Percentiles rank a stretch among this genome's conserved stretches.
Conservation (phyloP, 192 early-diverging fungal genomes). For the Coemansia sp. region DNA sequence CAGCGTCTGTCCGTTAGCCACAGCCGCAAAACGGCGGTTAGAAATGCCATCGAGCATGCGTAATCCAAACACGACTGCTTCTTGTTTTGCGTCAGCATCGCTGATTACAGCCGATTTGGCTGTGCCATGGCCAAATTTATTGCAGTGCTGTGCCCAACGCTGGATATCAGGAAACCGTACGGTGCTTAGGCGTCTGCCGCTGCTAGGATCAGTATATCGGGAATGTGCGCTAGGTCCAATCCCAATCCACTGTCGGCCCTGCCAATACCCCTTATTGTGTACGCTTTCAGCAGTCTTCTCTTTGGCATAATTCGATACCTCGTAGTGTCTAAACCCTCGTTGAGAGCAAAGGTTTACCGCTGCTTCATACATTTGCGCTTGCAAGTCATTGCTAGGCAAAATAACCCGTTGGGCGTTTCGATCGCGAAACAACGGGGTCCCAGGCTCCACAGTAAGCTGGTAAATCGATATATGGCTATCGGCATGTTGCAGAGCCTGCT, state of each 20-base stretch:
- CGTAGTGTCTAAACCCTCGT: constrained; percentile 51
- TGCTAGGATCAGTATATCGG: constrained; percentile 34
- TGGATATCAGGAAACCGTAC: constrained; percentile 31
- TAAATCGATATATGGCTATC: constrained; percentile 55
- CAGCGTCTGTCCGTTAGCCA: constrained; percentile 20
- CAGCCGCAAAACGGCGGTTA: constrained; percentile 11
- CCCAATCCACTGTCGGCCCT: constrained; percentile 55
- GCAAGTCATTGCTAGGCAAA: constrained; percentile 25
- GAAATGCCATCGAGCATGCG: constrained; percentile 49
- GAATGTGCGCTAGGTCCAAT: constrained; percentile 62
- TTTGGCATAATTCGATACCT: constrained; percentile 55
- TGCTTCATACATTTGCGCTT: constrained; percentile 48
- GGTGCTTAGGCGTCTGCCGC: constrained; percentile 14
- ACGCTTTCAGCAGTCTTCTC: constrained; percentile 15
- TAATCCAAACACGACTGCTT: constrained; percentile 52
- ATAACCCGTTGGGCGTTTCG: constrained; percentile 16
- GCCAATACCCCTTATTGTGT: constrained; percentile 59
- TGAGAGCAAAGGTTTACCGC: constrained; percentile 22
- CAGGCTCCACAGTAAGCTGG: constrained; percentile 59
- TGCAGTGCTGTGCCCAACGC: constrained; percentile 33
- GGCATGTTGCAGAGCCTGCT: constrained; percentile 22
- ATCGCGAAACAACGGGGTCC: constrained; percentile 52
- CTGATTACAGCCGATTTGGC: constrained; percentile 1
- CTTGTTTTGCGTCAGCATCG: constrained; percentile 22
- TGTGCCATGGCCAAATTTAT: constrained; percentile 25